Conservation (phyloP, 2,329 filamentous ascomycete species). For the Alternaria arborescens region DNA sequence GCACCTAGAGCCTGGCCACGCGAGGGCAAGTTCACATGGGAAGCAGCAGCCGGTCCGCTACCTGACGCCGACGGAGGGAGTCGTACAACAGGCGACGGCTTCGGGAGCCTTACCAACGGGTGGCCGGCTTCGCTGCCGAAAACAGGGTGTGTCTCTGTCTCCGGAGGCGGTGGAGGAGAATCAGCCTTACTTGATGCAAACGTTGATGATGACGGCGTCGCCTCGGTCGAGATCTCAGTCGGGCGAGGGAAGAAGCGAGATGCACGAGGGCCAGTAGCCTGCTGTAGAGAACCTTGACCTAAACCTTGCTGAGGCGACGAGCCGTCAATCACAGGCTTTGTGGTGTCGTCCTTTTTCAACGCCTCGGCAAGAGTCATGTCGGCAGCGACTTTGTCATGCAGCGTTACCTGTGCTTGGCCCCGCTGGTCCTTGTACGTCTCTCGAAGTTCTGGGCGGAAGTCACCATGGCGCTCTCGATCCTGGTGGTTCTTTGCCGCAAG, state of each 20-base stretch:
- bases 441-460: conserved; percentile 45
- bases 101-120: conserved; percentile 75
- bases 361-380: conserved; percentile 19
- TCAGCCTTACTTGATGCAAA: conserved; percentile 36
- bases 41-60: conserved; percentile 46
- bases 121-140: conserved; percentile 72
- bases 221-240: conserved; percentile 36
- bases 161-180: conserved; percentile 66
- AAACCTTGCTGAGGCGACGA: conserved; percentile 32
- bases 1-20: conserved; percentile 44
- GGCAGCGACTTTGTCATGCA: conserved; percentile 39
- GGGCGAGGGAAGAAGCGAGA: conserved; percentile 52
- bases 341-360: conserved; percentile 39
- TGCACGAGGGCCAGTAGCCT: conserved; percentile 39
- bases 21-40: conserved; percentile 53
- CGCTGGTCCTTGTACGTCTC: conserved; percentile 45
- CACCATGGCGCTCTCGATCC: conserved; percentile 39
- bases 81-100: conserved; percentile 77
- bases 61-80: conserved; percentile 69
- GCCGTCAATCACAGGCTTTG: conserved; percentile 34
- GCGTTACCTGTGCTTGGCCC: conserved; percentile 40
- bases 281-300: conserved; percentile 34
- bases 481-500: conserved; percentile 35
- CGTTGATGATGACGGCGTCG: conserved; percentile 26
- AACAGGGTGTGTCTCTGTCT: conserved; percentile 75